Evolutionary conservation across 2,329 filamentous ascomycete genomes (phyloP), one percentile per base, ranked within the genome.

Genomic region (Aspergillus niger): DNA sequence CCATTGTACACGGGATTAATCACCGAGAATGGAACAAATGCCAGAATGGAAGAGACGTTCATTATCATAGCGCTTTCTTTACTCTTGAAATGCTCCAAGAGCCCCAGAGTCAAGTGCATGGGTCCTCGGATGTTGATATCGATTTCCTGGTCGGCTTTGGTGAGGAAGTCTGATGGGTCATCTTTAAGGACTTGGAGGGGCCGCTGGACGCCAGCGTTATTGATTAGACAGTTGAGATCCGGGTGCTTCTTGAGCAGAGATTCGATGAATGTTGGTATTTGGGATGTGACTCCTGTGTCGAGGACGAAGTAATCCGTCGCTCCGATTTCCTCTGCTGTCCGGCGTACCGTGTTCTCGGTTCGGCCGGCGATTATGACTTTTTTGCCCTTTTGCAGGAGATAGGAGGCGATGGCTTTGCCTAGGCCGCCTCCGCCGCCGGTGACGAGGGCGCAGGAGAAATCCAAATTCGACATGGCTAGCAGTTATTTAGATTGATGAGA

Each of bases 1-100:
- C 81, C 84, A 66, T 85, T 85, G 71, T 87, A 87, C 1, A 86
- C 81, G 0, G 83, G 84, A 65, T 85, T 87, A 63, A 85, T 79
- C 59, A 85, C 73, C 2, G 75, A 79, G 59, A 81, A 80, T 0
- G 85, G 84, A 0, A 82, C 71, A 61, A 80, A 86, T 3, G 81
- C 85, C 0, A 87, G 76, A 0, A 83, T 76, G 6, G 80, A 84
- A 0, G 81, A 82, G 1, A 86, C 79, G 63, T 86, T 86, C 68
- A 86, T 78, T 52, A 86, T 79, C 1, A 81, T 60, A 0, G 80
- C 76, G 10, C 65, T 76, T 1, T 71, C 64, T 7, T 67, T 67
- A 3, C 2, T 17, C 52, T 78, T 79, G 57, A 87, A 76, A 57
- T 86, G 84, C 2, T 77, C 74, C 1, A 87, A 72, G 0, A 86